phyloP scores from a whole-genome alignment of 2,329 filamentous ascomycete species.

The Samsoniella hepiali region DNA sequence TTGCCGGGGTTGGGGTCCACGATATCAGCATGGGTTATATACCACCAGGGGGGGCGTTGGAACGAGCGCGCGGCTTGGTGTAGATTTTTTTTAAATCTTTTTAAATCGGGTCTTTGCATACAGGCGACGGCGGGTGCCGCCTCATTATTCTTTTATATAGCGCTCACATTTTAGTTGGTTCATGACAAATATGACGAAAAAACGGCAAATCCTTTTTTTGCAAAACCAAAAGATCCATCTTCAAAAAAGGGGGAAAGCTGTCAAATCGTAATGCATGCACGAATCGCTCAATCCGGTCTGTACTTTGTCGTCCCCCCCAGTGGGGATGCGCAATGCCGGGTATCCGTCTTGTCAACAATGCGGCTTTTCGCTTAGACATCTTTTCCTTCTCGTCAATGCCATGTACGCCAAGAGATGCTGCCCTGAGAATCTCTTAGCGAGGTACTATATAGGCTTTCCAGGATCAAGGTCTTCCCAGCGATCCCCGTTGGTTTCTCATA shows the following conservation, averaged over 20 bases:
- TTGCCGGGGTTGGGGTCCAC: not conserved
- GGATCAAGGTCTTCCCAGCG: not conserved
- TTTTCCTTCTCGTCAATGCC: not conserved
- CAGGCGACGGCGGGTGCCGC: not conserved
- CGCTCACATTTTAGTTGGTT: not conserved
- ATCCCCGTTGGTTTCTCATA: not conserved
- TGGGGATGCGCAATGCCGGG: no score
- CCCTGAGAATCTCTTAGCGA: not conserved
- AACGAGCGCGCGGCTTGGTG: not conserved
- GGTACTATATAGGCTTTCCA: not conserved
- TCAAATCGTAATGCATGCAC: no score
- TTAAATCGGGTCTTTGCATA: conserved; percentile 1
- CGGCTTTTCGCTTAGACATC: not conserved
- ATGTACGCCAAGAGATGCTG: not conserved
- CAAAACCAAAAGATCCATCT: no score
- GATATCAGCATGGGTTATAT: no score
- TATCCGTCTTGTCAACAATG: no score
- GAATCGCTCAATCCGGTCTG: no score
- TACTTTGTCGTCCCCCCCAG: no score
- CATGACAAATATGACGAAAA: not conserved
- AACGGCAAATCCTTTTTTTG: not conserved
- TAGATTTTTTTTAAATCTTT: not conserved
- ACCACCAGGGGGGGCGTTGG: not conserved
- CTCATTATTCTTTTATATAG: not conserved
- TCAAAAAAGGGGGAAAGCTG: no score